Evolutionary conservation across 306 rosid species (phyloP).

Genomic region (Myrica gale): DNA sequence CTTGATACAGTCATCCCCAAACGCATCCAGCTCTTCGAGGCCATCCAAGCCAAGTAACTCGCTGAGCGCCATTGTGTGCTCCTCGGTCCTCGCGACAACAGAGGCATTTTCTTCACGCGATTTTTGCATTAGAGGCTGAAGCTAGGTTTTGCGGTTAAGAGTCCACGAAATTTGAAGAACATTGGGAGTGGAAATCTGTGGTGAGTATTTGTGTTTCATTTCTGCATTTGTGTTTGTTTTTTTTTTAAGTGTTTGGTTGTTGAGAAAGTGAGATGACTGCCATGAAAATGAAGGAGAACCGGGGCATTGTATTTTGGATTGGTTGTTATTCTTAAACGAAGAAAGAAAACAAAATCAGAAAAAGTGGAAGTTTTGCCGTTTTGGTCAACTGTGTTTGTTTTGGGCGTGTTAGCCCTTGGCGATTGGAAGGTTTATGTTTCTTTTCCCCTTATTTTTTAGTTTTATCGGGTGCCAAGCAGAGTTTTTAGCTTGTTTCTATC

Average conservation of each 20-base stretch:
- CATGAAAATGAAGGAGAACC: not conserved
- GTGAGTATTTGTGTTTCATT: too few relatives aligned
- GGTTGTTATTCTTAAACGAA: not conserved
- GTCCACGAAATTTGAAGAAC: too few relatives aligned
- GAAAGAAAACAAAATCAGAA: not conserved
- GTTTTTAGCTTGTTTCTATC: not conserved
- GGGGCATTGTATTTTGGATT: not conserved
- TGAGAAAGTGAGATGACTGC: constrained; percentile 8
- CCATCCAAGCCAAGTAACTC: too few relatives aligned
- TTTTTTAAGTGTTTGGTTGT: not conserved
- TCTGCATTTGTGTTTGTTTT: too few relatives aligned
- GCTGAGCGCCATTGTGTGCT: too few relatives aligned
- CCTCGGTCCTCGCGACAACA: too few relatives aligned
- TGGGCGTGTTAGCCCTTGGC: not conserved
- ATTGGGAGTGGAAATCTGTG: too few relatives aligned
- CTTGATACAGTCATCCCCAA: constrained; percentile 48
- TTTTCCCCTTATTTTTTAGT: not conserved
- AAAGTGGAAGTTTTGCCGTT: not conserved
- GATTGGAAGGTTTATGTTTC: not conserved
- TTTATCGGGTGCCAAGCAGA: constrained; percentile 13
- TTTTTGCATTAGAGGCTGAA: too few relatives aligned
- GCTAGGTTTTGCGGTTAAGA: too few relatives aligned
- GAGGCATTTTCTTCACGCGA: too few relatives aligned
- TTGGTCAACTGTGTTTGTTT: not conserved
- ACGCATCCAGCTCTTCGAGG: constrained; percentile 37